Evolutionary conservation across 2,329 filamentous ascomycete species (phyloP).

Genomic region (Trichophaea hybrida): DNA sequence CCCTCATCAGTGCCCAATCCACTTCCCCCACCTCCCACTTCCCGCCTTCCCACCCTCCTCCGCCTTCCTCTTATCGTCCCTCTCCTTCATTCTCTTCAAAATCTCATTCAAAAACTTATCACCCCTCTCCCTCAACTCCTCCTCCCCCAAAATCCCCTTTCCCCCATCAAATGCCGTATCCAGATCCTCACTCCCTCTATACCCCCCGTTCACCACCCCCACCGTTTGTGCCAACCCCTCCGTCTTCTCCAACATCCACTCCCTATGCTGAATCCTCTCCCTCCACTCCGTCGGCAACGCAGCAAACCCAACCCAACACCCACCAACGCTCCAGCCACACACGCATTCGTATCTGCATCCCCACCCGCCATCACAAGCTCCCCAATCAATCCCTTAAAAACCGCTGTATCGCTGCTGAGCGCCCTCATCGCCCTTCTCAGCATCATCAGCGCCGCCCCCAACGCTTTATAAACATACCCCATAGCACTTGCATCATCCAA

Average conservation of each 20-base stretch:
- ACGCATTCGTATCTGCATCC: constrained; percentile 43
- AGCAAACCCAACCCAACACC: constrained; percentile 37
- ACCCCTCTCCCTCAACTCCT: constrained; percentile 30
- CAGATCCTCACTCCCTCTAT: constrained; percentile 31
- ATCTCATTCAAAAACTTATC: constrained; percentile 10
- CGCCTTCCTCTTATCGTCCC: neutral
- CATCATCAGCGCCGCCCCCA: constrained; percentile 39
- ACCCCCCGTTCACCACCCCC: constrained; percentile 31
- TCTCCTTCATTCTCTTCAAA: constrained; percentile 9
- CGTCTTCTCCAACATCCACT: constrained; percentile 37
- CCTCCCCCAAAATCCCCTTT: constrained; percentile 31
- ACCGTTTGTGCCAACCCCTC: constrained; percentile 33
- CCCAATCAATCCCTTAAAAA: constrained; percentile 30
- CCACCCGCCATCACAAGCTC: constrained; percentile 40
- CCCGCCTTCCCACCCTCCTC: neutral
- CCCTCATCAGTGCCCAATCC: too few relatives aligned
- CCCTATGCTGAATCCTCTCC: constrained; percentile 35
- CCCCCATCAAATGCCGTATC: constrained; percentile 36
- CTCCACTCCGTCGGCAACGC: constrained; percentile 38
- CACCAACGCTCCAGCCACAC: constrained; percentile 39
- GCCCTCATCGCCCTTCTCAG: constrained; percentile 25
- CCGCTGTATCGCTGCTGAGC: neutral
- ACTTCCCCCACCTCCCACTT: neutral
- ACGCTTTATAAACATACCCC: constrained; percentile 42
- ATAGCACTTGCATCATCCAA: constrained; percentile 37